These are phyloP conservation scores for Gyrodon lividus DNA, from an alignment of 768 basidiomycete genomes.

Conservation along the genomic window DNA sequence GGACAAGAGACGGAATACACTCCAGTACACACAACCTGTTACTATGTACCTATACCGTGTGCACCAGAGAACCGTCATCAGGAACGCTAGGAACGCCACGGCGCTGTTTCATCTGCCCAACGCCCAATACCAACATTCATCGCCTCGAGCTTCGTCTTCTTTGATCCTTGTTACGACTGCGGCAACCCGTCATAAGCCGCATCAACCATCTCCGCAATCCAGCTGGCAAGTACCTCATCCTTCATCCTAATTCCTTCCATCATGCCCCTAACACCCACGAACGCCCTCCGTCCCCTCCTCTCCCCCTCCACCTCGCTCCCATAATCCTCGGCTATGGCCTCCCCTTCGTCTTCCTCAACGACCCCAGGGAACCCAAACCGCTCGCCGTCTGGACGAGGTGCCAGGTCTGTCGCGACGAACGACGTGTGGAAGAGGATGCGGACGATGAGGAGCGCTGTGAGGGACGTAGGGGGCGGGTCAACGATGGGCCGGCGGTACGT, in stretches of 20 bases:
- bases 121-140: no score
- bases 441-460: slow-evolving; percentile 79
- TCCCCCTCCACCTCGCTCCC: slow-evolving; percentile 64
- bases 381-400: slow-evolving; percentile 74
- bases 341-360: slow-evolving; percentile 75
- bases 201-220: slow-evolving; percentile 62
- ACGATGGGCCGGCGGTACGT: slow-evolving; percentile 55
- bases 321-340: slow-evolving; percentile 38
- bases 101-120: no score
- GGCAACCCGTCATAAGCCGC: slow-evolving; percentile 39
- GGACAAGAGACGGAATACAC: slow-evolving; percentile 1
- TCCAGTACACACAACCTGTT: neutral
- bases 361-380: slow-evolving; percentile 90
- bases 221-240: slow-evolving; percentile 58
- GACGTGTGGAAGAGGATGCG: slow-evolving; percentile 81
- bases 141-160: no score
- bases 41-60: no score
- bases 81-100: no score
- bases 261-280: slow-evolving; percentile 55
- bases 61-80: neutral
- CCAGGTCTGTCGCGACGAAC: slow-evolving; percentile 63
- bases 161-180: slow-evolving; percentile 14
- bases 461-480: slow-evolving; percentile 70
- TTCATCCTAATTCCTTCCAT: slow-evolving; percentile 65
- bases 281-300: slow-evolving; percentile 68